phyloP scores from a whole-genome alignment of 2,329 filamentous ascomycete genomes.

The Lecanicillium sp. region DNA sequence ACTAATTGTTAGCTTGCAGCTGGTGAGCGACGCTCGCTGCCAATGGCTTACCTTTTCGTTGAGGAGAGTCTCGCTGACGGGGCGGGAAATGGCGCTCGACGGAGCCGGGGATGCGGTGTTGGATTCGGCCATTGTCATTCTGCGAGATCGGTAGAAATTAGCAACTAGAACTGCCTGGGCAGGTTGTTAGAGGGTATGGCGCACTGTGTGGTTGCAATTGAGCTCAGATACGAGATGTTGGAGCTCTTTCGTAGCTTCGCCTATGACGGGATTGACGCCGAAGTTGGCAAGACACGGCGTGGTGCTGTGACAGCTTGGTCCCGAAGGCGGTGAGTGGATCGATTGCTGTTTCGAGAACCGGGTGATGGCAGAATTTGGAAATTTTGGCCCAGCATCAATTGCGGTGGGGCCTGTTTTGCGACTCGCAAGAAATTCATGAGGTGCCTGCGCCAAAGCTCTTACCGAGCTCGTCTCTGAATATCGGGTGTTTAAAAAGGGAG shows the following conservation, averaged over 20 bases:
- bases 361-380: conserved; percentile 37
- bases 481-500: too few species aligned
- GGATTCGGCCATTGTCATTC: conserved; percentile 46
- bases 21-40: background rate
- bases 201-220: conserved; percentile 6
- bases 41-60: conserved; percentile 82
- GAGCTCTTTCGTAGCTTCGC: conserved; percentile 3
- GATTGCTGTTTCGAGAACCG: conserved; percentile 16
- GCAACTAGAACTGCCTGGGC: conserved; percentile 2
- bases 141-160: background rate
- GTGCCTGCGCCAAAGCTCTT: too few species aligned
- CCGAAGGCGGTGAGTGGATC: conserved; percentile 35
- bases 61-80: conserved; percentile 93
- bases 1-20: conserved; percentile 10
- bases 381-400: conserved; percentile 24
- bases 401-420: conserved; percentile 4
- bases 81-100: conserved; percentile 63
- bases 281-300: conserved; percentile 28
- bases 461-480: background rate
- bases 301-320: conserved; percentile 25
- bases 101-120: conserved; percentile 38
- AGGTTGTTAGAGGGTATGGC: background rate
- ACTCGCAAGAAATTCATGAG: conserved; percentile 1
- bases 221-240: background rate
- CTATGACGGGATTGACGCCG: conserved; percentile 10